A percentile compares a stretch with the other conserved stretches of the same genome.
phyloP scores from a whole-genome alignment of 371 early-diverging fungal genomes.

The Circinella umbellata region DNA sequence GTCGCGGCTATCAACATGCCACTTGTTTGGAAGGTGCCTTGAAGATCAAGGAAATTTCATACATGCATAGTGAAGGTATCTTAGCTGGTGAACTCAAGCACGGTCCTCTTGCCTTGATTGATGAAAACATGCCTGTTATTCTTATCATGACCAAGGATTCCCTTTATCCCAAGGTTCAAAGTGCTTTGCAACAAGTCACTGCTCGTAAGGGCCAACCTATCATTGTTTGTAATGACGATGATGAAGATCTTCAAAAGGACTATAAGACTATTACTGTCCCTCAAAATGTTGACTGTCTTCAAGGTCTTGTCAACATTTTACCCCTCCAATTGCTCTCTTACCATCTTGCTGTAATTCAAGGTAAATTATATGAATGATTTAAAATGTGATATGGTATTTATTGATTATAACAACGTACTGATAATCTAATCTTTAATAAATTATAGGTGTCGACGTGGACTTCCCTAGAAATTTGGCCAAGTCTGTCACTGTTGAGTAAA shows the following conservation, averaged over 20 bases:
- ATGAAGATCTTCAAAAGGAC: slow-evolving; percentile 63
- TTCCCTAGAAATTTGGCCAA: slow-evolving; percentile 99
- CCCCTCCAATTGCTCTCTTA: slow-evolving; percentile 97
- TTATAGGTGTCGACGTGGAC: slow-evolving; percentile 89
- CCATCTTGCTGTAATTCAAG: slow-evolving; percentile 92
- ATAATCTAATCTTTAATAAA: too few relatives aligned
- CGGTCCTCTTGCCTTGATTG: slow-evolving; percentile 98
- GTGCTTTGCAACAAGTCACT: slow-evolving; percentile 94
- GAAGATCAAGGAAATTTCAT: slow-evolving; percentile 99
- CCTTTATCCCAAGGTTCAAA: slow-evolving; percentile 80
- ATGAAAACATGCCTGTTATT: slow-evolving; percentile 96
- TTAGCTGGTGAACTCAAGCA: slow-evolving; percentile 99
- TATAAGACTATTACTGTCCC: slow-evolving; percentile 91
- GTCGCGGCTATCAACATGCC: slow-evolving; percentile 97
- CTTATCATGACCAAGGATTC: slow-evolving; percentile 39
- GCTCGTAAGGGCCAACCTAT: slow-evolving; percentile 97
- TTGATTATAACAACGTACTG: too few relatives aligned
- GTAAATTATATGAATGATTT: too few relatives aligned
- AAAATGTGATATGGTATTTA: too few relatives aligned
- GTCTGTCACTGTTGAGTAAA: slow-evolving; percentile 80
- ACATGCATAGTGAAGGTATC: slow-evolving; percentile 97
- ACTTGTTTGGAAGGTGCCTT: slow-evolving; percentile 98
- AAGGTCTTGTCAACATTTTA: slow-evolving; percentile 88
- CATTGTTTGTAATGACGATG: slow-evolving; percentile 90
- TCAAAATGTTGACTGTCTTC: slow-evolving; percentile 85